A percentile compares a stretch with the other conserved stretches of the same genome.
These are phyloP conservation scores for Piedraia hortae DNA, from an alignment of 2,329 filamentous ascomycete genomes.

Conservation along the genomic window DNA sequence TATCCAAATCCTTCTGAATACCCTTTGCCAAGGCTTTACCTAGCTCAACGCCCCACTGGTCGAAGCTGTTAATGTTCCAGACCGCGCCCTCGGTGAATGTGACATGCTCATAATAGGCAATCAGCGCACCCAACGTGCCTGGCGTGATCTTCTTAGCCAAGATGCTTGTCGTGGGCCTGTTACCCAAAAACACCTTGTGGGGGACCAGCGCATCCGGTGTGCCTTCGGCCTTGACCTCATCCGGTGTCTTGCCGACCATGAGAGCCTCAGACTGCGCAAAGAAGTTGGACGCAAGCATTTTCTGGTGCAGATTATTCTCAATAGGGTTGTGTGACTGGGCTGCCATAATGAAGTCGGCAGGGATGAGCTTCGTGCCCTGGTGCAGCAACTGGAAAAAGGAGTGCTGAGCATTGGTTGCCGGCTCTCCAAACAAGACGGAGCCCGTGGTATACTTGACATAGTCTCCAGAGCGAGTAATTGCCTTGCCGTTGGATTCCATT, in stretches of 20 bases:
- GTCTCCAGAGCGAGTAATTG: constrained; percentile 61
- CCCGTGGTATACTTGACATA: constrained; percentile 96
- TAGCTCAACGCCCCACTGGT: constrained; percentile 98
- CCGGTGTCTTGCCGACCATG: constrained; percentile 64
- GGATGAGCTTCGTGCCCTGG: constrained; percentile 97
- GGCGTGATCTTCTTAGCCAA: constrained; percentile 84
- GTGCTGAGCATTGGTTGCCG: constrained; percentile 96
- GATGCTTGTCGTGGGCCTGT: constrained; percentile 88
- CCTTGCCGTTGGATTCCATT: constrained; percentile 99
- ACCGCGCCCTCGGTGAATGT: constrained; percentile 93
- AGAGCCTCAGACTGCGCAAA: constrained; percentile 70
- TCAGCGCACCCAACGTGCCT: constrained; percentile 73
- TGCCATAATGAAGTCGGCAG: constrained; percentile 90
- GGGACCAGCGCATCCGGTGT: constrained; percentile 49
- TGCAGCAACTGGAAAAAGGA: constrained; percentile 99
- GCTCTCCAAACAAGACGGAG: constrained; percentile 87
- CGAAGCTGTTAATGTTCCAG: constrained; percentile 99
- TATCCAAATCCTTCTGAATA: constrained; percentile 46
- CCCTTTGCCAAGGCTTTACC: constrained; percentile 77
- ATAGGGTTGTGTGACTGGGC: constrained; percentile 93
- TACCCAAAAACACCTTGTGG: constrained; percentile 98
- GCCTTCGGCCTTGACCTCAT: constrained; percentile 51
- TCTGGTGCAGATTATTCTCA: constrained; percentile 78
- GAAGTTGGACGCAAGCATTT: constrained; percentile 82
- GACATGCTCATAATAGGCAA: constrained; percentile 96